Percentiles rank a stretch among this genome's conserved stretches.
Conservation (phyloP, 2,329 filamentous ascomycete species). For the Thermothelomyces thermophilus region DNA sequence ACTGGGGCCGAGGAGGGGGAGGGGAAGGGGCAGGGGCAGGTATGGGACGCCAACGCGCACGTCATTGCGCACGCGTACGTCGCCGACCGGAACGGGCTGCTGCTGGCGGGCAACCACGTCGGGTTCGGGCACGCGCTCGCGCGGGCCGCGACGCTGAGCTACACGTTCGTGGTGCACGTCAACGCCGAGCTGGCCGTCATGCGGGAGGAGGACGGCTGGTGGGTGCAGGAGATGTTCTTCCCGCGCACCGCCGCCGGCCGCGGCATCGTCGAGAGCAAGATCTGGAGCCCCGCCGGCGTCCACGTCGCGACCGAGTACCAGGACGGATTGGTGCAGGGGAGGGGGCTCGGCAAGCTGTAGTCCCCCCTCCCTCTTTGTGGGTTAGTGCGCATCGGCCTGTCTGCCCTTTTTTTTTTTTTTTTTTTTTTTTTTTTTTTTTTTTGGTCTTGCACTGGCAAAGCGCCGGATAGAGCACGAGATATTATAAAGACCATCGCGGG, state of each 20-base stretch:
- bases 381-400: neutral
- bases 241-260: conserved; percentile 42
- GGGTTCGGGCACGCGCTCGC: conserved; percentile 39
- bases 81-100: conserved; percentile 47
- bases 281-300: conserved; percentile 47
- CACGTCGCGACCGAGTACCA: conserved; percentile 51
- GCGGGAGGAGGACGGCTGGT: conserved; percentile 38
- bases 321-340: conserved; percentile 35
- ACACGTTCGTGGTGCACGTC: conserved; percentile 47
- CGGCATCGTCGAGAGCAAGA: conserved; percentile 42
- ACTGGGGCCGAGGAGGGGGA: neutral
- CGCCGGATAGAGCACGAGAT: no score
- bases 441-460: no score
- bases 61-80: conserved; percentile 45
- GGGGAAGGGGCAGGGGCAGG: neutral
- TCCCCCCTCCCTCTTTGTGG: neutral
- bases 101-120: conserved; percentile 45
- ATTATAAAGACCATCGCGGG: no score
- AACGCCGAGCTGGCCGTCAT: conserved; percentile 44
- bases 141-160: conserved; percentile 42
- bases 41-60: conserved; percentile 39
- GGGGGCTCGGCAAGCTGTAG: conserved; percentile 11
- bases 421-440: no score
- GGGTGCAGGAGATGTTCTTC: conserved; percentile 47
- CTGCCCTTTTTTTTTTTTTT: no score